Base-by-base conservation (phyloP, 257 asterid genomes). In the Solanum chaucha region DNA sequence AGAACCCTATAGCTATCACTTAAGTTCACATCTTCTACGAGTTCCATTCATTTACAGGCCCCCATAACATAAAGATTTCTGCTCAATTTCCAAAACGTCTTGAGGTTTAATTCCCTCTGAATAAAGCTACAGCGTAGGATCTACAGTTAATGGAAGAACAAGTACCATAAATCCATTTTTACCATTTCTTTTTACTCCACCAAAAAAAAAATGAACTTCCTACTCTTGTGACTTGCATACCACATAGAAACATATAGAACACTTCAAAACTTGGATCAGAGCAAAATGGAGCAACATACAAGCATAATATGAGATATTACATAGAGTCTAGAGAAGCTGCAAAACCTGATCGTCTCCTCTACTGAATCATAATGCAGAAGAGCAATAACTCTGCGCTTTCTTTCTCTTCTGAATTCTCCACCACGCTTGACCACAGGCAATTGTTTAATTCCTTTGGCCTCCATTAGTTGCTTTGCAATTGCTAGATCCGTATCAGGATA, bases 401-500 rank as follows among this genome's bases (percentile, higher is more conserved):
- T 82, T 88, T 96, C 96, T 89, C 92, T 93, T 86, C 85, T 95
- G 85, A 72, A 83, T 89, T 92, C 95, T 87, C 90, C 92, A 34
- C 92, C 90, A 17, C 96, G 98, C 87, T 92, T 95, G 58, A 97
- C 89, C 86, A 97, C 99, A 44, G 99, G 99, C 91, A 97, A 92
- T 85, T 94, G 99, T 74, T 93, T 96, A 87, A 97, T 93, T 64
- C 95, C 99, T 93, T 96, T 97, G 35, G 99, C 99, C 91, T 96
- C 99, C 98, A 96, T 95, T 78, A 97, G 94, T 89, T 97, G 99
- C 91, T 95, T 97, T 0, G 99, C 99, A 92, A 91, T 96, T 78
- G 91, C 91, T 84, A 97, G 89, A 90, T 97, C 99, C 20, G 95
- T 94, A 89, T 94, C 99, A 22, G 99, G 97, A 88, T 93, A 92